Base-by-base conservation (phyloP, 805 yeast species). In the Scheffersomyces lignosus region DNA sequence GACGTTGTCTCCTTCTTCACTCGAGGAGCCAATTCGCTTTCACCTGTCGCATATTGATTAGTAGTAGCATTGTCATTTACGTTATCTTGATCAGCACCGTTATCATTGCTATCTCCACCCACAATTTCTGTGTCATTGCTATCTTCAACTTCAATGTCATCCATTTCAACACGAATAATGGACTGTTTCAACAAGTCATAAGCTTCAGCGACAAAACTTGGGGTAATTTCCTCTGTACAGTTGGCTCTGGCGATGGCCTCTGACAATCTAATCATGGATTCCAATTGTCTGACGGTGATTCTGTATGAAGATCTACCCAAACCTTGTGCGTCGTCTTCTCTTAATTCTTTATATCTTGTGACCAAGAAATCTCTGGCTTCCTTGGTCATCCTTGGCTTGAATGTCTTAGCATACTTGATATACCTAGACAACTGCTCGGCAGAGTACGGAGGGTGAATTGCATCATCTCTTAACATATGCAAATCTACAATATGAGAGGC, bases 171-270 rank as follows among this genome's bases (percentile, higher is more conserved):
- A 44, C 93, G 80, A 50, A 93, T 88, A 43, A 91, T 90, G 26
- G 96, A 86, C 63, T 88, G 95, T 58, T 93, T 80, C 51, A 93
- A 71, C 44, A 93, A 68, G 52, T 85, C 91, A 59, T 85, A 89
- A 0, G 99, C 99, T 58, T 93, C 98, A 3, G 90, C 84, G 30
- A 91, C 98, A 59, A 88, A 87, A 24, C 75, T 73, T 5, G 91
- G 87, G 0, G 91, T 80, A 36, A 89, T 83, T 44, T 81, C 89
- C 45, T 87, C 93, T 14, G 90, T 86, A 64, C 98, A 90, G 62
- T 91, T 93, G 18, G 98, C 97, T 48, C 96, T 76, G 1, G 99
- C 98, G 62, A 93, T 90, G 1, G 96, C 98, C 60, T 93, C 99
- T 3, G 93, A 81, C 41, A 93, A 73, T 56, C 99, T 78, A 48